phyloP scores from a whole-genome alignment of 2,329 filamentous ascomycete genomes.

The Rhynchosporium agropyri region DNA sequence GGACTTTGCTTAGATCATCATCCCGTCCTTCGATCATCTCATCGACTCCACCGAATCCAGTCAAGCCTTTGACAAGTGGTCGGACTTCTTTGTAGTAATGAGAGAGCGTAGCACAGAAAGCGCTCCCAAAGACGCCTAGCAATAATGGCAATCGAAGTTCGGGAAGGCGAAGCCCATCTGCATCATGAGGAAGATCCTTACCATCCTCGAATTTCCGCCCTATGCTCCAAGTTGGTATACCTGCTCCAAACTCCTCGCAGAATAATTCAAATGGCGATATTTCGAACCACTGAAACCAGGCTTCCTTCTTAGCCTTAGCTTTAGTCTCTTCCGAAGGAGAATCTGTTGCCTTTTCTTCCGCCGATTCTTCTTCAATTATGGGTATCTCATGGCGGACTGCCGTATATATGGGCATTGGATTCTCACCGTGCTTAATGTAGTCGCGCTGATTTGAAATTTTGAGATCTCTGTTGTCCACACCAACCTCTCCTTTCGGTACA shows the following conservation, averaged over 20 bases:
- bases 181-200: conserved; percentile 63
- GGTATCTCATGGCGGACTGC: conserved; percentile 96
- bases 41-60: conserved; percentile 77
- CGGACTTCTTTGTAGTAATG: conserved; percentile 95
- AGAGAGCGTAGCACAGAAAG: conserved; percentile 92
- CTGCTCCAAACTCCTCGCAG: conserved; percentile 87
- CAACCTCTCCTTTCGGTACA: conserved; percentile 82
- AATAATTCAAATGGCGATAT: conserved; percentile 94
- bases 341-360: conserved; percentile 43
- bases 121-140: conserved; percentile 94
- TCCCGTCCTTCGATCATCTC: conserved; percentile 80
- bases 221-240: conserved; percentile 93
- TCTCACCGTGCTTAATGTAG: conserved; percentile 74
- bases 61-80: conserved; percentile 75
- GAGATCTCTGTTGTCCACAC: conserved; percentile 75
- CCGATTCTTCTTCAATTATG: conserved; percentile 51
- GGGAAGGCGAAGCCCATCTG: conserved; percentile 71
- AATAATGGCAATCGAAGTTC: conserved; percentile 83
- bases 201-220: conserved; percentile 81
- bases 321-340: conserved; percentile 53
- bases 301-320: conserved; percentile 60
- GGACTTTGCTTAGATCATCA: conserved; percentile 84
- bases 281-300: conserved; percentile 99
- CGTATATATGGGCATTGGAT: conserved; percentile 93
- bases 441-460: conserved; percentile 87